Evolutionary conservation across 331 rosid species (phyloP).

Genomic region (Saraca asoca): DNA sequence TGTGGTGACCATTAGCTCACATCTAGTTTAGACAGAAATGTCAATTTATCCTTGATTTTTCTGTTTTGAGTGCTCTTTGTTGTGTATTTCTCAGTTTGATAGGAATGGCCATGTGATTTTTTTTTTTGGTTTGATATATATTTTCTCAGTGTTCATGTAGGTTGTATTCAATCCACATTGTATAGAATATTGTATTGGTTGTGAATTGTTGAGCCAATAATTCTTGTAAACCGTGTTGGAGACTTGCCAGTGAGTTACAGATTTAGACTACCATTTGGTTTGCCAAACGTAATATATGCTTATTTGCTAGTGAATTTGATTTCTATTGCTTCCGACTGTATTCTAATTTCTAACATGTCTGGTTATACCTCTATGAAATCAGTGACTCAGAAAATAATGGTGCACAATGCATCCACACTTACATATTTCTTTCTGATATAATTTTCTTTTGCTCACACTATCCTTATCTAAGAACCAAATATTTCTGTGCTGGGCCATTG

Average conservation of each 20-base stretch:
- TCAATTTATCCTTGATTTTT: background rate
- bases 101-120: conserved; percentile 3
- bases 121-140: background rate
- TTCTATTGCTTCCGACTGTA: no score
- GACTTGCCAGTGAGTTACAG: background rate
- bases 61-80: background rate
- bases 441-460: no score
- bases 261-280: background rate
- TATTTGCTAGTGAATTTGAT: no score
- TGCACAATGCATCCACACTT: no score
- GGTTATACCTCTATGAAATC: no score
- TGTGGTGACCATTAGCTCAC: conserved; percentile 29
- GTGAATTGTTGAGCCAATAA: conserved; percentile 7
- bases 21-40: conserved; percentile 5
- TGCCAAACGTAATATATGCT: no score
- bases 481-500: no score
- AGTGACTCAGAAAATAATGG: no score
- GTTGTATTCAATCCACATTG: background rate
- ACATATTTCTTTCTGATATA: no score
- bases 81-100: background rate
- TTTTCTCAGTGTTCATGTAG: background rate
- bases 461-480: no score
- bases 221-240: background rate
- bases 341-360: no score
- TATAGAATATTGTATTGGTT: background rate